phyloP scores from a whole-genome alignment of 2,329 filamentous ascomycete genomes.

The Colletotrichum sp. region DNA sequence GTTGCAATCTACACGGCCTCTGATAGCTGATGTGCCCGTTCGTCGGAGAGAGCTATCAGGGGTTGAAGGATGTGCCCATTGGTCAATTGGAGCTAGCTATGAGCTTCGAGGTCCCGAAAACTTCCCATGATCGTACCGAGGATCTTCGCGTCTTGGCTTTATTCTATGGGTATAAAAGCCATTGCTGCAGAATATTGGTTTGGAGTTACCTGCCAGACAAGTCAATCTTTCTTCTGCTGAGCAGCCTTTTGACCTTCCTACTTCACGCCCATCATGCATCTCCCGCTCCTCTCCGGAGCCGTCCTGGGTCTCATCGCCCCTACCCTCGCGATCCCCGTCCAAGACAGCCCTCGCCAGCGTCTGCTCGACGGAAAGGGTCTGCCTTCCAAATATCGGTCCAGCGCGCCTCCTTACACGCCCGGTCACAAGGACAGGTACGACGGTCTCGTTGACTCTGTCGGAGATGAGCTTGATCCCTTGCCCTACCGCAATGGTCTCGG shows the following conservation, averaged over 20 bases:
- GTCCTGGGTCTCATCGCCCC: background rate
- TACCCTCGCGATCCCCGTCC: conserved; percentile 11
- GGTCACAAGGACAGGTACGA: conserved; percentile 67
- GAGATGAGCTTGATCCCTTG: conserved; percentile 65
- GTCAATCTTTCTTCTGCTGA: background rate
- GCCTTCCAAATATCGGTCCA: conserved; percentile 44
- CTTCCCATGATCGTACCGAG: background rate
- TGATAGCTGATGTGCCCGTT: background rate
- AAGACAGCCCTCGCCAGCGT: conserved; percentile 62
- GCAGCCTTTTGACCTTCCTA: background rate
- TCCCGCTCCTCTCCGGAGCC: conserved; percentile 1
- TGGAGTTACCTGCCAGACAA: background rate
- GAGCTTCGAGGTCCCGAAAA: background rate
- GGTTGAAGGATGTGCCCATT: background rate
- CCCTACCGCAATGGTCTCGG: conserved; percentile 71
- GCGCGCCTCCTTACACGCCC: conserved; percentile 60
- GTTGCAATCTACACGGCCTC: background rate
- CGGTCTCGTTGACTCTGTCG: conserved; percentile 64
- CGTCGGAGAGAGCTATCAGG: background rate
- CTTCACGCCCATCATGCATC: background rate
- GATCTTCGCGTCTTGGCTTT: background rate
- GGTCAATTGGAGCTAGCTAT: background rate
- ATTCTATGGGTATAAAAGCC: background rate
- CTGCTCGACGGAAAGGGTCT: conserved; percentile 55
- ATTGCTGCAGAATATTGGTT: background rate